Evolutionary conservation across 2,329 filamentous ascomycete genomes (phyloP), one percentile per base, ranked within the genome.

Genomic region (Thelonectria discophora): DNA sequence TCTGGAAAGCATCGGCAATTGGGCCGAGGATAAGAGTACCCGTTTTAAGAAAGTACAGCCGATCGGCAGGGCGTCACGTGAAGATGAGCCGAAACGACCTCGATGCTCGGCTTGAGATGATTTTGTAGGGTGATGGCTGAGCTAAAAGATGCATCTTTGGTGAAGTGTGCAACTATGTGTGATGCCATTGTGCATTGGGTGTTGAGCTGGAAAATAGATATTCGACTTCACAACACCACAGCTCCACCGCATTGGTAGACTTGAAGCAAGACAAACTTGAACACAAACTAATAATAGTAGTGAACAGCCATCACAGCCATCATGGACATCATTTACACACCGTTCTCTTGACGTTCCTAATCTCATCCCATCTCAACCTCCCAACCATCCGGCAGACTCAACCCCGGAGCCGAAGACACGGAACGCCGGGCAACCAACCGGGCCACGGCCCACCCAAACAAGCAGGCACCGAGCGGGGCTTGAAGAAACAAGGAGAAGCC

Each of bases 21-120:
- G 56, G 67, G 63, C 71, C 71, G 71, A 73, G 71, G 71, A 62
- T 73, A 72, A 64, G 3, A 51, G 55, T 40, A 58, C 51, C 69
- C 69, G 58, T 42, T 42, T 50, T 51, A 56, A 63, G 65, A 58
- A 63, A 57, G 45, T 57, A 68, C 60, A 69, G 64, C 69, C 67
- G 69, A 49, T 37, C 17, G 40, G 55, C 39, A 43, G 50, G 50
- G 45, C 9, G 56, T 70, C 69, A 71, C 67, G 67, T 71, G 67
- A 55, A 62, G 39, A 21, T 49, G 20, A 58, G 15, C 59, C 55
- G 45, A 58, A 43, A 13, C n/a, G 43, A 34, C 30, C 13, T 11
- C 30, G 34, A 37, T 37, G 34, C 12, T 37, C 34, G 34, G 34
- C 34, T 37, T 37, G 34, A 13, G 27, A 30, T 24, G 21, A 24